Evolutionary conservation across 1,139 yeast species (phyloP), one percentile per base, ranked within the genome.

Genomic region (Lodderomyces theae): DNA sequence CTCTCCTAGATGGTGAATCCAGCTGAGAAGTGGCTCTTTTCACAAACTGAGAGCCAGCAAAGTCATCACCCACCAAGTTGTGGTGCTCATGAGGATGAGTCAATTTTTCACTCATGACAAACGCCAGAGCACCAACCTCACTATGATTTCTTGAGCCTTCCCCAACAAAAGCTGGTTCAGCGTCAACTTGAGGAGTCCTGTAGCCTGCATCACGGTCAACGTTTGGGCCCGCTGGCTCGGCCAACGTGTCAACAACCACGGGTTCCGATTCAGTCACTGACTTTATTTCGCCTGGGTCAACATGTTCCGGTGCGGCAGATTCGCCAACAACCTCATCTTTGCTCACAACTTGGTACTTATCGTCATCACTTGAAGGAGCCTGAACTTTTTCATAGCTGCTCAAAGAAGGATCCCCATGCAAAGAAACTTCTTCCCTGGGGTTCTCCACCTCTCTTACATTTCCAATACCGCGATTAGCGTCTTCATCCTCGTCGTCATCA

Each of bases 71-170:
- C 13, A 26, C 28, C n/a, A n/a, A 12, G 18, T n/a, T 26, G 8
- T 11, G 12, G 12, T 35, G 22, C 7, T 15, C 34, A 26, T 13
- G 30, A 21, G 29, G 28, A 12, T 28, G 17, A 17, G 12, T 7
- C 16, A 25, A n/a, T 37, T 37, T 37, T 11, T 32, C 26, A 32
- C 12, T 23, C 32, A 29, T 35, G 2, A 37, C 43, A 41, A 41
- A 41, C n/a, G 43, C 43, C 16, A n/a, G 18, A 9, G 43, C 24
- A 17, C 35, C 31, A 12, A 41, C 43, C 33, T 40, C 40, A 29
- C 24, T 16, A 4, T 3, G 15, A 3, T 6, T 19, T 15, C 29
- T 34, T 13, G n/a, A 8, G 7, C 13, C 12, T 22, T 32, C 10
- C n/a, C 18, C 18, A 4, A 12, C 25, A 30, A 37, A 37, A 5